Evolutionary conservation across 257 asterid species (phyloP).

Genomic region (Lavandula angustifolia): DNA sequence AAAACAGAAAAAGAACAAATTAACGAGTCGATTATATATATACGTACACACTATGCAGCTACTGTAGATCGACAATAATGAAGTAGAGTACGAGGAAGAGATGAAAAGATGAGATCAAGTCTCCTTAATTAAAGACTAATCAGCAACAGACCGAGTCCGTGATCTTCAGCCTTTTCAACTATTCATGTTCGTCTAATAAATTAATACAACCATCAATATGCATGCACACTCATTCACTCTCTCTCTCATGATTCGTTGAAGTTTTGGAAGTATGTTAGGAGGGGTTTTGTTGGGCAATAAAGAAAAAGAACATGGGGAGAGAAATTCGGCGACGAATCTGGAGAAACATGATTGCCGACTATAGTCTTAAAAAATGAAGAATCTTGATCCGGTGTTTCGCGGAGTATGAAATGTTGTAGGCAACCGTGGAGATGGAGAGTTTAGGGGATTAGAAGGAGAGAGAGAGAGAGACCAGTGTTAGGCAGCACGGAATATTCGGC

Average conservation of each 20-base stretch:
- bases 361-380: constrained; percentile 14
- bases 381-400: constrained; percentile 22
- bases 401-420: neutral
- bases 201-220: neutral
- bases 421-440: constrained; percentile 25
- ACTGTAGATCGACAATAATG: neutral
- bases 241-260: neutral
- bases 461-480: constrained; percentile 34
- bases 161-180: constrained; percentile 1
- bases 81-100: neutral
- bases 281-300: constrained; percentile 23
- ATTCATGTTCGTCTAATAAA: constrained; percentile 18
- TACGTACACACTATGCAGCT: too few species aligned
- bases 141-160: constrained; percentile 22
- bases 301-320: constrained; percentile 48
- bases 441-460: neutral
- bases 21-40: neutral
- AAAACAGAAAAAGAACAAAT: constrained; percentile 31
- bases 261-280: constrained; percentile 24
- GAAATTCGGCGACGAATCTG: constrained; percentile 69
- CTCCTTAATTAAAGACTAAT: neutral
- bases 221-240: neutral
- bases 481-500: constrained; percentile 45
- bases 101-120: neutral
- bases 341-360: constrained; percentile 41